Conservation (phyloP, 2,329 filamentous ascomycete species). For the Ustulina deusta region DNA sequence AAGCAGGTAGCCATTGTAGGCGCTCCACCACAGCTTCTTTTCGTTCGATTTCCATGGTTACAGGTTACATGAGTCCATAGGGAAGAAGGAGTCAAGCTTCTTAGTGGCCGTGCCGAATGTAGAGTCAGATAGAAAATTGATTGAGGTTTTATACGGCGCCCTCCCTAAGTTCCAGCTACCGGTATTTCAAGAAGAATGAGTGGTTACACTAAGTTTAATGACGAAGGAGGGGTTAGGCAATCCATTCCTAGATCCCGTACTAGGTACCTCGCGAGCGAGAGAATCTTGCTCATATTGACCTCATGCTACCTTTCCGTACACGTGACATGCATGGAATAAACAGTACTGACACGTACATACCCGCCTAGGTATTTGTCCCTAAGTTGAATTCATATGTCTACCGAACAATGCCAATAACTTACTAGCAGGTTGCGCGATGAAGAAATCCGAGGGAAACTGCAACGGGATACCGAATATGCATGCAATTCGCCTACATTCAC, state of each 20-base stretch:
- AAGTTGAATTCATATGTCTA: too few species aligned
- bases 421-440: not conserved
- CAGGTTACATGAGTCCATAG: too few species aligned
- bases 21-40: too few species aligned
- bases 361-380: too few species aligned
- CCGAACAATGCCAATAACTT: not conserved
- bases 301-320: slow-evolving; percentile 9
- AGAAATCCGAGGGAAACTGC: not conserved
- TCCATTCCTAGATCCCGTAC: slow-evolving; percentile 16
- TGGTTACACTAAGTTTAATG: slow-evolving; percentile 3
- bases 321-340: not conserved
- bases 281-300: slow-evolving; percentile 37
- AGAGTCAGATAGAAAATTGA: not conserved
- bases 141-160: not conserved
- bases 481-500: not conserved
- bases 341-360: not conserved
- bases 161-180: not conserved
- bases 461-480: not conserved
- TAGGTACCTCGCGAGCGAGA: slow-evolving; percentile 6
- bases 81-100: not conserved
- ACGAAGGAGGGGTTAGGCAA: slow-evolving; percentile 1
- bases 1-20: too few species aligned
- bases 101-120: not conserved
- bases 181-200: not conserved
- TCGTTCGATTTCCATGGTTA: too few species aligned